phyloP scores from a whole-genome alignment of 1,284 basidiomycete genomes.

The Trichosporon faecale region DNA sequence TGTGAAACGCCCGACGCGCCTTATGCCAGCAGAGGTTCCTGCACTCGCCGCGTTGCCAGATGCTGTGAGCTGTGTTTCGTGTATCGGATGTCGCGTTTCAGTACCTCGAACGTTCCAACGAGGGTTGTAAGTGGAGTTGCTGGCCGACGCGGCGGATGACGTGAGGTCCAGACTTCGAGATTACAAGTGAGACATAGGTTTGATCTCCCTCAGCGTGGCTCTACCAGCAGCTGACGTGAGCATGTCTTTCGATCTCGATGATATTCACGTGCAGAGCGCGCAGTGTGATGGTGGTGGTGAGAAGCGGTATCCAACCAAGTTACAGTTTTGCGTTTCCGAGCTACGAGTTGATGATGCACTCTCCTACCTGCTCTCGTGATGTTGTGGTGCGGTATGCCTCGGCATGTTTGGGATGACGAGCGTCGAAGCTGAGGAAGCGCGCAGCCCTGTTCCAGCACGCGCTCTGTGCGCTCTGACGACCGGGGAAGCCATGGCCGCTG shows the following conservation, averaged over 20 bases:
- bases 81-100: background rate
- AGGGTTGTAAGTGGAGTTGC: slow-evolving; percentile 3
- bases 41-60: too few species aligned
- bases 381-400: background rate
- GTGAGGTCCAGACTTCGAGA: background rate
- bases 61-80: background rate
- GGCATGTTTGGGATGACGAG: background rate
- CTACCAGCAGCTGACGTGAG: background rate
- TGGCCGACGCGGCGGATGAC: background rate
- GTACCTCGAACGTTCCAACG: background rate
- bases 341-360: background rate
- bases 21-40: background rate
- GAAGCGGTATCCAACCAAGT: background rate
- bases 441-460: background rate
- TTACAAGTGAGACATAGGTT: background rate
- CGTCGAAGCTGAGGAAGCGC: too few species aligned
- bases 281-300: too few species aligned
- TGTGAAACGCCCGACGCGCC: background rate
- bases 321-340: background rate
- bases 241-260: background rate
- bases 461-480: background rate
- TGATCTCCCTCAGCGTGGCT: background rate
- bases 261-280: background rate
- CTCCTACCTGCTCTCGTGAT: background rate
- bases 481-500: background rate